These are phyloP conservation scores for Nowakowskiella sp. DNA, from an alignment of 192 early-diverging fungal species.

Conservation along the genomic window DNA sequence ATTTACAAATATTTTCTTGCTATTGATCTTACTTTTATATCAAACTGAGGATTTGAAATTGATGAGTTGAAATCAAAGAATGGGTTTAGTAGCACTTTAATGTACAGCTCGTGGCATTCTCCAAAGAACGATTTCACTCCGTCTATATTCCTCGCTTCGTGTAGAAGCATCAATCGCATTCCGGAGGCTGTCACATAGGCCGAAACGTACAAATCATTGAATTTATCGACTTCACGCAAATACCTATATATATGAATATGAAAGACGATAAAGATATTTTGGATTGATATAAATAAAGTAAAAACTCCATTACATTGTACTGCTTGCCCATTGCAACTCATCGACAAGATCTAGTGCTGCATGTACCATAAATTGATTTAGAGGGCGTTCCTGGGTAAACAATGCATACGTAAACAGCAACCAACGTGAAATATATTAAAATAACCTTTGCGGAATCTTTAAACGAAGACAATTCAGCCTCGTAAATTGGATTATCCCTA, in stretches of 20 bases:
- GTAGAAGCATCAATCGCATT: constrained; percentile 74
- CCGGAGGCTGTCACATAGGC: constrained; percentile 87
- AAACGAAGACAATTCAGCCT: constrained; percentile 69
- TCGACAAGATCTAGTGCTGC: constrained; percentile 95
- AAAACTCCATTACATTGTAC: constrained; percentile 55
- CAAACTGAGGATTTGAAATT: constrained; percentile 72
- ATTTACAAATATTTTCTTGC: constrained; percentile 66
- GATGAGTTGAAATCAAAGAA: constrained; percentile 80
- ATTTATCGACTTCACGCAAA: constrained; percentile 87
- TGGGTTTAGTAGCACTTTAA: constrained; percentile 86
- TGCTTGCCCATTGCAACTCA: constrained; percentile 84
- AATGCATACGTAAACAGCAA: neutral
- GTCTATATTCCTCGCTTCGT: constrained; percentile 69
- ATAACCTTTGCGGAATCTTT: constrained; percentile 11
- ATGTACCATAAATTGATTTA: constrained; percentile 97
- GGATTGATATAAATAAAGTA: constrained; percentile 5
- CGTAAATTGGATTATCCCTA: constrained; percentile 92
- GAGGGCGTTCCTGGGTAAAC: constrained; percentile 23
- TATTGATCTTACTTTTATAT: constrained; percentile 63
- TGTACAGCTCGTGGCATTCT: constrained; percentile 75
- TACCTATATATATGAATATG: constrained; percentile 62
- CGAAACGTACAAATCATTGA: constrained; percentile 89
- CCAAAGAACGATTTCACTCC: constrained; percentile 75
- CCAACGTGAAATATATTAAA: neutral
- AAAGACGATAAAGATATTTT: neutral